Base-by-base conservation (phyloP, 2,329 filamentous ascomycete genomes). In the Sporothrix inflata region DNA sequence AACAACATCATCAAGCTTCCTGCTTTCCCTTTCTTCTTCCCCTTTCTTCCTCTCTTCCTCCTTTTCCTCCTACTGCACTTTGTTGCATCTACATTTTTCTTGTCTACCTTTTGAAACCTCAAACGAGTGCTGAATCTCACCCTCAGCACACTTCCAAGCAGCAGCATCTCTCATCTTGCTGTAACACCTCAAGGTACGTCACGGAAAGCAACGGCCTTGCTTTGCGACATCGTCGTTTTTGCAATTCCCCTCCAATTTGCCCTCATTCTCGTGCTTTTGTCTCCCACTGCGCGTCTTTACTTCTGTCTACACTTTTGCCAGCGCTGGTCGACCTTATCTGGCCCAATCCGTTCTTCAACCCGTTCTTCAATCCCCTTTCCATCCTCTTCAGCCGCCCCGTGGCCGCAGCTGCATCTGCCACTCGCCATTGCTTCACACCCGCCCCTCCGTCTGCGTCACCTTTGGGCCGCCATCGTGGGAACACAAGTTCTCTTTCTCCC, bases 1-100 rank as follows among this genome's bases (percentile, higher is more conserved):
- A 27, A 65, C n/a, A 45, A n/a, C 63, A 65, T 73, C 74, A 57
- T 49, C 55, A 68, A 71, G 71, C 70, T 73, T 69, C 60, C 24
- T 61, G 9, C 47, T 57, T 60, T 71, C 69, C 21, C 30, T 27
- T 30, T 53, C 34, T 30, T 45, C 61, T 30, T 70, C 66, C 63
- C 47, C 49, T 65, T 57, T 69, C 53, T 68, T 53, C 16, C 51
- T 66, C 24, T 67, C 45, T 55, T 47, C 21, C 34, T 61, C 69
- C 47, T 55, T 55, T 55, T 65, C n/a, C n/a, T 53, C 21, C n/a
- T 55, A 42, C 65, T 49, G 49, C 57, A 47, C 60, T 55, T 57
- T 38, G 27, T 9, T 71, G 60, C 34, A 40, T 27, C 60, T 66
- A 49, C 65, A 55, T 30, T 55, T 27, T 66, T 19, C 21, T 51